These are phyloP conservation scores for Monilinia fructigena DNA, from an alignment of 2,329 filamentous ascomycete genomes.

Conservation along the genomic window DNA sequence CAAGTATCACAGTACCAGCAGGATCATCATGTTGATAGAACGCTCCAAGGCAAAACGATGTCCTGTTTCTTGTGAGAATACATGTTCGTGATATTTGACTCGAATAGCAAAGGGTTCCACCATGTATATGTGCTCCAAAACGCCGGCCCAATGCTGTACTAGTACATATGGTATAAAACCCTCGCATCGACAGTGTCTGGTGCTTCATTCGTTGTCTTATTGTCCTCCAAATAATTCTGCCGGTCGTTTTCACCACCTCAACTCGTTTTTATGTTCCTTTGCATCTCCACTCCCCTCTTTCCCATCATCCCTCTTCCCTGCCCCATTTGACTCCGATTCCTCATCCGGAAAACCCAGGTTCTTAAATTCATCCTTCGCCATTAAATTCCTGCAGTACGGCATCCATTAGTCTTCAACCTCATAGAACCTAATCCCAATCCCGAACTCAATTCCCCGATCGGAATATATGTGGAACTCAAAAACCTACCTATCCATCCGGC, in stretches of 20 bases:
- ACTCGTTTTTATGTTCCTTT: constrained; percentile 33
- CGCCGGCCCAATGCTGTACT: constrained; percentile 8
- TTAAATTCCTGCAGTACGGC: constrained; percentile 68
- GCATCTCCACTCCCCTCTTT: constrained; percentile 29
- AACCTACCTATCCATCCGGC: constrained; percentile 88
- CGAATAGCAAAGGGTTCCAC: not conserved
- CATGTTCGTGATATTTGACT: not conserved
- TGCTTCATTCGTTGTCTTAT: not conserved
- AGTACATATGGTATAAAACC: constrained; percentile 4
- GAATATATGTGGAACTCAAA: not conserved
- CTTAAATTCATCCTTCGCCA: constrained; percentile 93
- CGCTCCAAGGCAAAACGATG: not conserved
- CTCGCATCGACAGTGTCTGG: no score
- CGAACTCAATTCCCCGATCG: not conserved
- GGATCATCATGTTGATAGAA: not conserved
- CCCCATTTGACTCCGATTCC: constrained; percentile 26
- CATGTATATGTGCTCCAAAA: not conserved
- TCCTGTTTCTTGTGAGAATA: not conserved
- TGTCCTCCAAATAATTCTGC: not conserved
- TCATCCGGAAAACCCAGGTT: constrained; percentile 73
- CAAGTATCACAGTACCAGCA: not conserved
- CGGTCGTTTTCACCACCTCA: constrained; percentile 32
- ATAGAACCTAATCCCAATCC: not conserved
- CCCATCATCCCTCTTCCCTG: constrained; percentile 23
- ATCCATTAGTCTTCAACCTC: not conserved